Evolutionary conservation across 129 eudicot genomes (phyloP), one percentile per base, ranked within the genome.

Genomic region (Calendula officinalis): DNA sequence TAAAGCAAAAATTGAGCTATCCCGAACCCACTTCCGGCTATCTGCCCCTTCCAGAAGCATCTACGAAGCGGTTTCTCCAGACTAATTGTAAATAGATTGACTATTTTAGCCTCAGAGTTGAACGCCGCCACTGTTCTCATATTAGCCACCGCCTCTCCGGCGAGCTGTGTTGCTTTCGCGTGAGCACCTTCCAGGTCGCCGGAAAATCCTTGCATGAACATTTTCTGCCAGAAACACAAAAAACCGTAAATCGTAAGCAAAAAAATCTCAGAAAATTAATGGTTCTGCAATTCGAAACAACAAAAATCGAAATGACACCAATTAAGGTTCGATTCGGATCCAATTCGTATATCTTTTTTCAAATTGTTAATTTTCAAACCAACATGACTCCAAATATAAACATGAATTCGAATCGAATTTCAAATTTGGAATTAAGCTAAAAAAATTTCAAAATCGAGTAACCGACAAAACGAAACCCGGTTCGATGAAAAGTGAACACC

Each of bases 141-240:
- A 64, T 91, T 91, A 4, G 96, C 82, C 66, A 91, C 94, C 0
- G 98, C 98, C 58, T 91, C 98, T 35, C 96, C 98, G 0, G 98
- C 98, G 46, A 91, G 72, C 69, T 91, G 98, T 34, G 98, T 91
- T 58, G 96, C 95, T 74, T 87, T 87, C 5, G 94, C 84, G 52
- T 91, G 98, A 6, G 95, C 83, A 35, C 84, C 96, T 77, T 91
- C 98, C 8, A 91, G 60, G 72, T 91, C 98, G 9, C 98, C 98
- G 2, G 98, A 91, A 80, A 91, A 91, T 80, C 98, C 98, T 73
- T 77, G 82, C 96, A 91, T 85, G 74, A 91, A 87, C 98, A 91
- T 78, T 82, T 87, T 91, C 98, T 91, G 88, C 66, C 14, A 44
- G 56, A 51, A 75, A 35, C 46, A 66, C 69, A 39, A 37, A 9